phyloP scores from a whole-genome alignment of 2,329 filamentous ascomycete species.

The Zalaria sp. region DNA sequence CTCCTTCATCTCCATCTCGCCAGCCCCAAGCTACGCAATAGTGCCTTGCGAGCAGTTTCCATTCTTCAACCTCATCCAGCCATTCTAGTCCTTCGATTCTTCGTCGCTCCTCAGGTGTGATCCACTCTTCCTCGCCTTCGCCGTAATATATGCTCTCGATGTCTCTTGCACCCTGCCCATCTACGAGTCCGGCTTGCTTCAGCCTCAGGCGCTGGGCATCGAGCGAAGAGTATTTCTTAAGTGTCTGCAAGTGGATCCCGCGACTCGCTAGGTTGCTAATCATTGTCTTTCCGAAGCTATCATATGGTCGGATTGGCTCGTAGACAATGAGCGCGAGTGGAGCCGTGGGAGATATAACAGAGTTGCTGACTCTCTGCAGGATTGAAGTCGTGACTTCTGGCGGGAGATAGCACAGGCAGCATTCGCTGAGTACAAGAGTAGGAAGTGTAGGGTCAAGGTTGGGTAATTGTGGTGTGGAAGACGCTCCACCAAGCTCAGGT shows the following conservation, averaged over 20 bases:
- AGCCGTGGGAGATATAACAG: conserved; percentile 24
- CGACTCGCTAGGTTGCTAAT: conserved; percentile 72
- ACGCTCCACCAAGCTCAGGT: conserved; percentile 6
- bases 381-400: conserved; percentile 49
- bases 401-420: conserved; percentile 82
- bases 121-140: conserved; percentile 49
- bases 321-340: conserved; percentile 59
- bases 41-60: conserved; percentile 72
- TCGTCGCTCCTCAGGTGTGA: conserved; percentile 56
- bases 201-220: conserved; percentile 56
- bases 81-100: conserved; percentile 70
- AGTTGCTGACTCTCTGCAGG: conserved; percentile 29
- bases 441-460: conserved; percentile 45
- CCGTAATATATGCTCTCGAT: conserved; percentile 47
- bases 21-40: conserved; percentile 88
- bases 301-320: conserved; percentile 72
- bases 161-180: conserved; percentile 42
- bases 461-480: conserved; percentile 18
- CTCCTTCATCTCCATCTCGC: conserved; percentile 35
- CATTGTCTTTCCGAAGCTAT: conserved; percentile 87
- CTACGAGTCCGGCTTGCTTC: conserved; percentile 48
- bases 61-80: conserved; percentile 91
- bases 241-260: conserved; percentile 70
- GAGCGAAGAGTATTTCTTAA: conserved; percentile 57
- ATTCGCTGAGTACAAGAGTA: conserved; percentile 83